Evolutionary conservation across 2,329 filamentous ascomycete species (phyloP).

Genomic region (Scolecobasidium constrictum): DNA sequence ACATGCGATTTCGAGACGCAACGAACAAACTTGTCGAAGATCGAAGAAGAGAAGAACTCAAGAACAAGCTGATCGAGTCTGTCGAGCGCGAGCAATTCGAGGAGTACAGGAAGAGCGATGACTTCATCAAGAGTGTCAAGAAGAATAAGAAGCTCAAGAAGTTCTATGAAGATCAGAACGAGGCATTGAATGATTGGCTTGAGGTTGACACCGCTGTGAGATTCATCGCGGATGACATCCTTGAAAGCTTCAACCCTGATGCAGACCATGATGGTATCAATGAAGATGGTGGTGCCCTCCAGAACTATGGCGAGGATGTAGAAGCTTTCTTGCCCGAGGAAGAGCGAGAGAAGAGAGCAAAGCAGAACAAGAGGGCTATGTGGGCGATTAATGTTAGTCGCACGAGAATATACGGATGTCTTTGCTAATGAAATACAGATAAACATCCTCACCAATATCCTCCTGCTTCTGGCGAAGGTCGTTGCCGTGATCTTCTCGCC

Average conservation of each 20-base stretch:
- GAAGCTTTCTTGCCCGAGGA: conserved; percentile 45
- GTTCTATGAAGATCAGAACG: conserved; percentile 47
- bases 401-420: not conserved
- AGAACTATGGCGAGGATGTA: conserved; percentile 38
- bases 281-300: conserved; percentile 41
- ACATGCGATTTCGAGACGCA: conserved; percentile 2
- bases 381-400: conserved; percentile 43
- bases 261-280: conserved; percentile 40
- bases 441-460: conserved; percentile 49
- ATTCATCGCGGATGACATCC: conserved; percentile 45
- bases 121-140: conserved; percentile 40
- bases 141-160: conserved; percentile 40
- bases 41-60: conserved; percentile 34
- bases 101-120: conserved; percentile 38
- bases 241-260: conserved; percentile 51
- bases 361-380: conserved; percentile 36
- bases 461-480: conserved; percentile 45
- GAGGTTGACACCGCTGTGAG: conserved; percentile 48
- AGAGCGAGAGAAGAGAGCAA: conserved; percentile 37
- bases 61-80: conserved; percentile 35
- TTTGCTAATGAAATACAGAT: conserved; percentile 23
- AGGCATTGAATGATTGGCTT: conserved; percentile 44
- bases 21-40: conserved; percentile 35
- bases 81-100: conserved; percentile 38
- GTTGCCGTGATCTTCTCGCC: conserved; percentile 43